A percentile compares a stretch with the other conserved stretches of the same genome.
Evolutionary conservation across 2,329 filamentous ascomycete species (phyloP).

Genomic region (Colletotrichum destructivum): DNA sequence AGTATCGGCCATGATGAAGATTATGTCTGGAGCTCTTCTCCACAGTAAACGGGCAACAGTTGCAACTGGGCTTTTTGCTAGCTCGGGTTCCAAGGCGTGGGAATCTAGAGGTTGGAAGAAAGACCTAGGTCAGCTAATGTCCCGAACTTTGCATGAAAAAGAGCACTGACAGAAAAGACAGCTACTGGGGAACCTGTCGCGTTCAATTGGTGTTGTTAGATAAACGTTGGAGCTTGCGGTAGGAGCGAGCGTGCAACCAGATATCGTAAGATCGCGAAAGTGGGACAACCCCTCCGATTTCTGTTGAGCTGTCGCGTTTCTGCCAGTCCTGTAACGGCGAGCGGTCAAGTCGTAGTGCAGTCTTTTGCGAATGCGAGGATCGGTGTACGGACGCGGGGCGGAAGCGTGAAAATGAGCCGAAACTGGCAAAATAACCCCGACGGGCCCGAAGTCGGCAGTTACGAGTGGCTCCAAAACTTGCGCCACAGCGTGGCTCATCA

Average conservation of each 20-base stretch:
- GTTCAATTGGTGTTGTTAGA: conserved; percentile 20
- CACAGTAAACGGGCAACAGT: conserved; percentile 26
- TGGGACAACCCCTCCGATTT: conserved; percentile 41
- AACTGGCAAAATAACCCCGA: conserved; percentile 27
- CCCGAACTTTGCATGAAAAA: background rate
- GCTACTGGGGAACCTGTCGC: conserved; percentile 21
- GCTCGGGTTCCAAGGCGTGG: conserved; percentile 9
- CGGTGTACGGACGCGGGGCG: conserved; percentile 15
- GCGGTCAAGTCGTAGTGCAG: conserved; percentile 31
- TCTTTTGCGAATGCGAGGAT: conserved; percentile 15
- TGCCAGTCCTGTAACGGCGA: conserved; percentile 33
- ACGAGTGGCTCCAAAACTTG: background rate
- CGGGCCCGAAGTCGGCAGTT: conserved; percentile 20
- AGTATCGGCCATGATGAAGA: conserved; percentile 53
- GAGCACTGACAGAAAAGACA: conserved; percentile 26
- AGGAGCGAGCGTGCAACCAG: conserved; percentile 17
- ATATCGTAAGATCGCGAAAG: conserved; percentile 39
- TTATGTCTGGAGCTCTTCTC: conserved; percentile 27
- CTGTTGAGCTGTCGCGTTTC: conserved; percentile 39
- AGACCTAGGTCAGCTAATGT: conserved; percentile 11
- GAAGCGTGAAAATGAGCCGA: conserved; percentile 16
- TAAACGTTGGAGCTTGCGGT: background rate
- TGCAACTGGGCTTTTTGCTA: conserved; percentile 17
- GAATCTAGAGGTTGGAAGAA: conserved; percentile 13
- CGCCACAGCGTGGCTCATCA: background rate